These are phyloP conservation scores for Hypseocharis bilobata DNA, from an alignment of 441 rosid genomes.

Conservation along the genomic window DNA sequence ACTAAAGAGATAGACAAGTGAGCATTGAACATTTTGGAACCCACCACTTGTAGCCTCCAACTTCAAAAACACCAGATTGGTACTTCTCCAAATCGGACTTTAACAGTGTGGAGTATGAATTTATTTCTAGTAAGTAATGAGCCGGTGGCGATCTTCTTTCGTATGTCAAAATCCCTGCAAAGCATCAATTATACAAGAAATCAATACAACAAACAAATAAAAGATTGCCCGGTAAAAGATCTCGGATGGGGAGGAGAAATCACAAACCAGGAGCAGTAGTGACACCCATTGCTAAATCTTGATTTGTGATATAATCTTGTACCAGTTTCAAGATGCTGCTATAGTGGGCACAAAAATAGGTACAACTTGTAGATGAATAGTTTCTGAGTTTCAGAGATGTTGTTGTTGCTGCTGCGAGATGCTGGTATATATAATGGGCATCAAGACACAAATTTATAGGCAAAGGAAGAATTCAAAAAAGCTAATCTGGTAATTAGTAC, in stretches of 20 bases:
- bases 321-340: not conserved
- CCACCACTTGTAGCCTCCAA: slow-evolving; percentile 37
- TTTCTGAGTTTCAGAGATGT: too few relatives aligned
- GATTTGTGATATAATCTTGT: not conserved
- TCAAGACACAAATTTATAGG: not conserved
- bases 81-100: slow-evolving; percentile 14
- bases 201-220: not conserved
- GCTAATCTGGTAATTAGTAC: not conserved
- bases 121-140: slow-evolving; percentile 23
- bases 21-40: not conserved
- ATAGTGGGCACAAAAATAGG: not conserved
- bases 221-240: too few relatives aligned
- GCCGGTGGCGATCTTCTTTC: slow-evolving; percentile 22
- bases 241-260: too few relatives aligned
- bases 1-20: not conserved
- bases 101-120: slow-evolving; percentile 14
- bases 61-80: slow-evolving; percentile 28
- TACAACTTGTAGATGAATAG: too few relatives aligned
- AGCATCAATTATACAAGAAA: not conserved
- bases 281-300: not conserved
- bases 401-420: too few relatives aligned
- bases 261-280: slow-evolving; percentile 1
- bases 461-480: not conserved
- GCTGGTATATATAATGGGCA: too few relatives aligned
- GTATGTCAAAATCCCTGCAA: slow-evolving; percentile 5